Conservation (phyloP, 192 early-diverging fungal genomes). For the Pecoramyces ruminantium region DNA sequence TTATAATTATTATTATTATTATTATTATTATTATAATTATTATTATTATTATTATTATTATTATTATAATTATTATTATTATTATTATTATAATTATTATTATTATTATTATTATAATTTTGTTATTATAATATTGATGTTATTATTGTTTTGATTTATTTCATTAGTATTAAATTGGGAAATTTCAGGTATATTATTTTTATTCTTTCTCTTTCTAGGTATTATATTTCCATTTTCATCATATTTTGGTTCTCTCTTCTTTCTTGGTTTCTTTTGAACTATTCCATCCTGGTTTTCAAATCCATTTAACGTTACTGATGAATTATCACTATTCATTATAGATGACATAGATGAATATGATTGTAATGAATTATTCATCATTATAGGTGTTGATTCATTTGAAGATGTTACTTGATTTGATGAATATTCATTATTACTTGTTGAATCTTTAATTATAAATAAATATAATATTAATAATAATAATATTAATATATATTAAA, state of each 20-base stretch:
- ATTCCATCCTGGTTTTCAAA: not conserved
- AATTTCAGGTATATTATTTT: not conserved
- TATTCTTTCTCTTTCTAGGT: not conserved
- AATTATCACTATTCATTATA: not conserved
- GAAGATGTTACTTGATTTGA: not conserved
- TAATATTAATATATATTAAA: no score
- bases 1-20: no score
- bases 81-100: no score
- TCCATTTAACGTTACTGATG: not conserved
- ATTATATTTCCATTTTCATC: not conserved
- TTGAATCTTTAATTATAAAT: not conserved
- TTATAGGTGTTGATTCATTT: not conserved
- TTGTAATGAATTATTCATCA: not conserved
- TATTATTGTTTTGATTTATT: not conserved
- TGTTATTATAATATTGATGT: no score
- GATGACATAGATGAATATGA: not conserved
- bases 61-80: no score
- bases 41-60: no score
- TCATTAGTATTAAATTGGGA: not conserved
- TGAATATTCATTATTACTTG: not conserved
- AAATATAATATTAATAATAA: not conserved
- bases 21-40: no score
- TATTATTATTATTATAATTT: no score
- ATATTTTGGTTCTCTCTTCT: not conserved
- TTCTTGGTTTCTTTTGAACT: not conserved